Evolutionary conservation across 2,329 filamentous ascomycete species (phyloP).

Genomic region (Fusarium staphyleae): DNA sequence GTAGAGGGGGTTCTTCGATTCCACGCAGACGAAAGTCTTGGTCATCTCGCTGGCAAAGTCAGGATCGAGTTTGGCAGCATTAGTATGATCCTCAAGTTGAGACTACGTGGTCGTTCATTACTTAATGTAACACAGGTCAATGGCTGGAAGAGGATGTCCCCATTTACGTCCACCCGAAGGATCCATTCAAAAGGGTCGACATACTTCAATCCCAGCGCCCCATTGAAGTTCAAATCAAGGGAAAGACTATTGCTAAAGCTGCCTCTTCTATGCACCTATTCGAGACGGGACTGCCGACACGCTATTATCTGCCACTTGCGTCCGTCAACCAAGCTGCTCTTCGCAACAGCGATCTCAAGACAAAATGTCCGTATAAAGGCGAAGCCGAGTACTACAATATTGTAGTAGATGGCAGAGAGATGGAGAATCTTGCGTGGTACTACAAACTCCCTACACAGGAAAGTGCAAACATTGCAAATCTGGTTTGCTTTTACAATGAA

Average conservation of each 20-base stretch:
- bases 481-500: constrained; percentile 72
- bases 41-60: constrained; percentile 44
- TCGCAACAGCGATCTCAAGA: constrained; percentile 58
- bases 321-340: constrained; percentile 56
- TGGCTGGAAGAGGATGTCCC: constrained; percentile 64
- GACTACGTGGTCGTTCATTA: fast-evolving
- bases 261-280: constrained; percentile 60
- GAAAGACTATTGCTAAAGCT: constrained; percentile 56
- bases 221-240: constrained; percentile 58
- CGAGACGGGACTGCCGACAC: constrained; percentile 65
- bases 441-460: constrained; percentile 66
- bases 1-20: constrained; percentile 51
- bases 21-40: constrained; percentile 47
- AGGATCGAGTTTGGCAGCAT: constrained; percentile 48
- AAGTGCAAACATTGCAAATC: constrained; percentile 61
- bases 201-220: constrained; percentile 62
- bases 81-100: constrained; percentile 31
- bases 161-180: constrained; percentile 69
- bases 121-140: constrained; percentile 41
- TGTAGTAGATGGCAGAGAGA: constrained; percentile 52
- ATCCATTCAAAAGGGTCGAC: constrained; percentile 71
- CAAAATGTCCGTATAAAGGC: constrained; percentile 72
- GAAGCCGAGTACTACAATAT: constrained; percentile 68
- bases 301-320: constrained; percentile 66
- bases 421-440: constrained; percentile 67